These are phyloP conservation scores for Rossbeevera mucosa DNA, from an alignment of 768 basidiomycete species.

Conservation along the genomic window DNA sequence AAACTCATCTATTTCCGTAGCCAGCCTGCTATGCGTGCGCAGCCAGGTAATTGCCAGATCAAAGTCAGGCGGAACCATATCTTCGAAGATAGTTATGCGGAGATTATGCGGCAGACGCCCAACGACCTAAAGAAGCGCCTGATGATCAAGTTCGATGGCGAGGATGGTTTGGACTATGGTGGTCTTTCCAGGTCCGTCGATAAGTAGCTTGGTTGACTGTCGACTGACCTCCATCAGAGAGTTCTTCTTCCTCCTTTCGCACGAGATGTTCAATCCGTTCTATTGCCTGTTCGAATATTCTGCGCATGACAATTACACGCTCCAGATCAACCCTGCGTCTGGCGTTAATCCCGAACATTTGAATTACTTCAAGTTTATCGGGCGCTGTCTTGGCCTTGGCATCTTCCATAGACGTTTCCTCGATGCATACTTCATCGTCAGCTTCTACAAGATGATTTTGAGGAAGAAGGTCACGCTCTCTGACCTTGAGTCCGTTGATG, in stretches of 20 bases:
- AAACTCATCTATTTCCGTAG: slow-evolving; percentile 99
- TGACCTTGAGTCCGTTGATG: slow-evolving; percentile 96
- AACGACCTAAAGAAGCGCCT: slow-evolving; percentile 97
- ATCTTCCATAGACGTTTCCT: slow-evolving; percentile 99
- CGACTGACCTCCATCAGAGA: slow-evolving; percentile 53
- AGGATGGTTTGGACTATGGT: slow-evolving; percentile 98
- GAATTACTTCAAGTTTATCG: slow-evolving; percentile 99
- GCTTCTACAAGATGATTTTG: slow-evolving; percentile 99
- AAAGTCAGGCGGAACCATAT: slow-evolving; percentile 98
- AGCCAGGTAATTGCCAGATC: slow-evolving; percentile 98
- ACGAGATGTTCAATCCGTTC: slow-evolving; percentile 99
- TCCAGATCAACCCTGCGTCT: slow-evolving; percentile 98
- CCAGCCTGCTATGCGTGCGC: slow-evolving; percentile 96
- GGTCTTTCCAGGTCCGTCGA: slow-evolving; percentile 82
- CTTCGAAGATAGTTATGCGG: slow-evolving; percentile 98
- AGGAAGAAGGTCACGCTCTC: slow-evolving; percentile 94
- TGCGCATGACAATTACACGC: slow-evolving; percentile 98
- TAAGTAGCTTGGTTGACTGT: background rate
- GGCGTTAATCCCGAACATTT: slow-evolving; percentile 98
- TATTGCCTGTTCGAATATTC: slow-evolving; percentile 99
- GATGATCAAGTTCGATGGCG: slow-evolving; percentile 99
- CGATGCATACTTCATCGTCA: slow-evolving; percentile 98
- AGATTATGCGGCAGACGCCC: slow-evolving; percentile 99
- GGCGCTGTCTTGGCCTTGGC: slow-evolving; percentile 88
- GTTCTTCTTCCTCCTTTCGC: slow-evolving; percentile 99